Percentiles rank a stretch among this genome's conserved stretches.
These are phyloP conservation scores for Alternaria triticimaculans DNA, from an alignment of 2,329 filamentous ascomycete species.

Conservation along the genomic window DNA sequence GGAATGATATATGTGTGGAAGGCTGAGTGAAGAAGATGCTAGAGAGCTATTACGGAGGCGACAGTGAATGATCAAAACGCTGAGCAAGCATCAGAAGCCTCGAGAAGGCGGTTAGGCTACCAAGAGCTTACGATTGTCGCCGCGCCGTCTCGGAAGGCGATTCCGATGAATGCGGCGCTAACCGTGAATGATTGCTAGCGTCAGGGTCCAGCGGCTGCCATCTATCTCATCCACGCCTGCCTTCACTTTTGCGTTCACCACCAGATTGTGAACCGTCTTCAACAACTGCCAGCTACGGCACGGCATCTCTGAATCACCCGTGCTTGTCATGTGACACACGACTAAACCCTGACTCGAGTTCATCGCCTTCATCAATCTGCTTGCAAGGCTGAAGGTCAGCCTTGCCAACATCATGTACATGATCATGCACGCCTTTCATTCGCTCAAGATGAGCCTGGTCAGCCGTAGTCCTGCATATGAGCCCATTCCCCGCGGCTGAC, in stretches of 20 bases:
- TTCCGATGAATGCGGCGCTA: neutral
- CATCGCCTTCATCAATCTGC: neutral
- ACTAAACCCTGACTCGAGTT: too few relatives aligned
- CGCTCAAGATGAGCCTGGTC: neutral
- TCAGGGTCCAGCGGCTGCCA: constrained; percentile 12
- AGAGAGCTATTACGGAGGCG: neutral
- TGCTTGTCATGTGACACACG: neutral
- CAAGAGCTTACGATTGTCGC: constrained; percentile 19
- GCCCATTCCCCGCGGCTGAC: neutral
- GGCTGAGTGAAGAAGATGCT: neutral
- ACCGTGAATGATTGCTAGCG: neutral
- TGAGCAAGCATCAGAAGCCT: constrained; percentile 25
- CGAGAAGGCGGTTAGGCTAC: constrained; percentile 21
- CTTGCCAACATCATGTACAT: neutral
- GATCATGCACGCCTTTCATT: neutral
- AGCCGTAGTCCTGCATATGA: neutral
- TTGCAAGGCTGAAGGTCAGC: neutral
- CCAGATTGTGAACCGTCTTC: neutral
- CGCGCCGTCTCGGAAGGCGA: constrained; percentile 15
- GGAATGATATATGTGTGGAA: neutral
- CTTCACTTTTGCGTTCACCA: neutral
- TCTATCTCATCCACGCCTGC: neutral
- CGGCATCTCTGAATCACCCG: neutral
- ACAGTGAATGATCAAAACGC: constrained; percentile 3
- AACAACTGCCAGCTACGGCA: neutral